Conservation (phyloP, 1,284 basidiomycete species). For the Rhodotorula sp. region DNA sequence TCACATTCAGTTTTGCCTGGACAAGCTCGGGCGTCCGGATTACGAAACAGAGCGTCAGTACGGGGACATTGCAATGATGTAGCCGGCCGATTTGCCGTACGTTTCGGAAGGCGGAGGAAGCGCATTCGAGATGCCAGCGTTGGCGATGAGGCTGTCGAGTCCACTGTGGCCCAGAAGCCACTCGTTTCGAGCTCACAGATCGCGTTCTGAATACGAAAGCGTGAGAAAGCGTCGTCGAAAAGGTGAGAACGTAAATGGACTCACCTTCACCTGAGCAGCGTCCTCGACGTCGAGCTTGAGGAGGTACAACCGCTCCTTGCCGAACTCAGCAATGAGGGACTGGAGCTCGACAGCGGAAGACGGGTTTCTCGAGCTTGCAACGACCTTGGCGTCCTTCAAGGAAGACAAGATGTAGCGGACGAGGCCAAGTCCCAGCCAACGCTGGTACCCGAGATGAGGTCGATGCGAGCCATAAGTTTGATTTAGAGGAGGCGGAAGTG, state of each 20-base stretch:
- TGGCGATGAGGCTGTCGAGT: conserved; percentile 9
- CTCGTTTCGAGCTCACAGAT: not conserved
- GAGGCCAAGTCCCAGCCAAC: conserved; percentile 23
- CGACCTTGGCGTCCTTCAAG: not conserved
- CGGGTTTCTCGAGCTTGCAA: conserved; percentile 22
- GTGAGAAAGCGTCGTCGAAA: too few species aligned
- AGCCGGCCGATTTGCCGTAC: not conserved
- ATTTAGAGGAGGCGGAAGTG: not conserved
- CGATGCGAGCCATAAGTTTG: not conserved
- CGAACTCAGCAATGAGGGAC: not conserved
- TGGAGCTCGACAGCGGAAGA: conserved; percentile 8
- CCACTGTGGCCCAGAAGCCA: not conserved
- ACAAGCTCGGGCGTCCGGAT: conserved; percentile 4
- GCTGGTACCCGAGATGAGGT: conserved; percentile 13
- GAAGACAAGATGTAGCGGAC: conserved; percentile 9
- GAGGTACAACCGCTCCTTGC: not conserved
- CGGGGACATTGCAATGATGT: not conserved
- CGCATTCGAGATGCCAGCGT: conserved; percentile 6
- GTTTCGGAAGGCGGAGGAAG: conserved; percentile 3
- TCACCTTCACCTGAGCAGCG: not conserved
- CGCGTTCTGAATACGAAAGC: not conserved
- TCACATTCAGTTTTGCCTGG: conserved; percentile 6
- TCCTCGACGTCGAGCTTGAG: conserved; percentile 17
- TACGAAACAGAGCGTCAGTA: not conserved
- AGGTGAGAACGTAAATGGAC: too few species aligned